Percentiles rank a stretch among this genome's conserved stretches.
Conservation (phyloP, 768 basidiomycete species). For the Agrocybe pediades region DNA sequence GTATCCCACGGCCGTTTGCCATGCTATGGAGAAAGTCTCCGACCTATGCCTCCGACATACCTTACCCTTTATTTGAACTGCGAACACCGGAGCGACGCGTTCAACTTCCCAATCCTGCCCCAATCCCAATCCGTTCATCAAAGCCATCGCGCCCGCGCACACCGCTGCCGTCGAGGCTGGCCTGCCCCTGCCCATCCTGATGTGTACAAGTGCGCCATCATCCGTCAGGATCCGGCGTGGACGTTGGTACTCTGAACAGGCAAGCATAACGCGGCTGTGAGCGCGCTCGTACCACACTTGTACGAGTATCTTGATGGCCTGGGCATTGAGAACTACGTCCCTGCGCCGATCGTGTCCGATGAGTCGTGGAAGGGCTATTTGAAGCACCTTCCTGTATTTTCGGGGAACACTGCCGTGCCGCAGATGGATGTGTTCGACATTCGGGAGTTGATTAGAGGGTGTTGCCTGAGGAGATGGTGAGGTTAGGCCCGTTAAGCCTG, state of each 20-base stretch:
- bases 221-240: conserved; percentile 55
- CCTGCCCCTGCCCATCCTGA: conserved; percentile 53
- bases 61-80: conserved; percentile 37
- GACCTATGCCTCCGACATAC: conserved; percentile 52
- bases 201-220: conserved; percentile 53
- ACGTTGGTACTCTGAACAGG: conserved; percentile 65
- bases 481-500: too few species aligned
- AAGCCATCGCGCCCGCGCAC: conserved; percentile 68
- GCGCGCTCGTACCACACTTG: conserved; percentile 44
- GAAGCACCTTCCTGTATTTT: conserved; percentile 38
- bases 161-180: conserved; percentile 47
- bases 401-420: conserved; percentile 42
- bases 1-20: conserved; percentile 38
- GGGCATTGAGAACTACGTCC: conserved; percentile 50
- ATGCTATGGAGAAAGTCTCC: conserved; percentile 36
- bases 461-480: too few species aligned
- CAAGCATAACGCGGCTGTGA: conserved; percentile 48
- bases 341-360: conserved; percentile 56
- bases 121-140: conserved; percentile 52
- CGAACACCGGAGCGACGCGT: conserved; percentile 51
- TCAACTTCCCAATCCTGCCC: conserved; percentile 57
- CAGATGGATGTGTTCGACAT: conserved; percentile 34
- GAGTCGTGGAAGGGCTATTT: conserved; percentile 50
- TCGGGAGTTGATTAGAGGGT: too few species aligned
- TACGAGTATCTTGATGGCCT: conserved; percentile 42